Percentiles rank a stretch among this genome's conserved stretches.
Conservation (phyloP, 441 rosid species). For the Rhodomyrtus psidioides region DNA sequence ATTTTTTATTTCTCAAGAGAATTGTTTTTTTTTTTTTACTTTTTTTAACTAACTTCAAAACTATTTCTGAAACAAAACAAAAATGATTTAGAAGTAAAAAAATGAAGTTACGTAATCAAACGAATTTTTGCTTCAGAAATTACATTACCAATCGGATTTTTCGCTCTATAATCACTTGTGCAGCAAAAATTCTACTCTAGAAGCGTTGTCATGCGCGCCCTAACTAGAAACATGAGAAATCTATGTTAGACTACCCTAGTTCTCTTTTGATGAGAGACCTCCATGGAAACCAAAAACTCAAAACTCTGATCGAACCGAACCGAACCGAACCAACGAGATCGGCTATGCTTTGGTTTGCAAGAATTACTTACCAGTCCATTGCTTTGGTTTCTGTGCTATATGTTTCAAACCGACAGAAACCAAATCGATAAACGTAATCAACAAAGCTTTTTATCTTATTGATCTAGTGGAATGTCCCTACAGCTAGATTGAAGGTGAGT, state of each 20-base stretch:
- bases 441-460: not conserved
- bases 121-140: too few relatives aligned
- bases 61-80: too few relatives aligned
- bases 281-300: not conserved
- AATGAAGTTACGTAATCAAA: too few relatives aligned
- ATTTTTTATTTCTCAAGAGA: too few relatives aligned
- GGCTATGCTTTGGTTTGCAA: not conserved
- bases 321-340: not conserved
- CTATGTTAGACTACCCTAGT: not conserved
- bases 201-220: too few relatives aligned
- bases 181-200: too few relatives aligned
- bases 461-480: too few relatives aligned
- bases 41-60: too few relatives aligned
- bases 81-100: too few relatives aligned
- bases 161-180: too few relatives aligned
- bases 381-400: not conserved
- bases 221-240: not conserved
- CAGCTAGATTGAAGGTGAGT: not conserved
- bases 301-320: not conserved
- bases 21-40: too few relatives aligned
- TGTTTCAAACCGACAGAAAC: not conserved
- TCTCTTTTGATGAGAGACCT: not conserved
- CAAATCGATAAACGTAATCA: not conserved
- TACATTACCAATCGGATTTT: too few relatives aligned
- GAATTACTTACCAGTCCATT: not conserved